These are phyloP conservation scores for Agaricus bisporus DNA, from an alignment of 768 basidiomycete species.

Conservation along the genomic window DNA sequence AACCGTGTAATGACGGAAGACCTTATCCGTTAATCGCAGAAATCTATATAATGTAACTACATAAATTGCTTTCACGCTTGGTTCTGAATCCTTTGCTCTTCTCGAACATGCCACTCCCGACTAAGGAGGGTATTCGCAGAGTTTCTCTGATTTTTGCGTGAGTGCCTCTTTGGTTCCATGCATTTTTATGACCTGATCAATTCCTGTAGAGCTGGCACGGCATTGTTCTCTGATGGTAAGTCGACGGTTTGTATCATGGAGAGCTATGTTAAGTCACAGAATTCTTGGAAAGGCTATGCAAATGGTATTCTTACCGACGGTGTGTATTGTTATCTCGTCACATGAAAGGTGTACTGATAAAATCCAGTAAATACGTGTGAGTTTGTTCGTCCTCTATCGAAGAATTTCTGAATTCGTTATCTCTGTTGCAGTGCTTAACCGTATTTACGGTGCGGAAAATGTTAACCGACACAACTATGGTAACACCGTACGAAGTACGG, in stretches of 20 bases:
- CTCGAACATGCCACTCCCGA: conserved; percentile 4
- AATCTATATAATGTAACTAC: too few relatives aligned
- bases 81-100: too few relatives aligned
- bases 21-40: too few relatives aligned
- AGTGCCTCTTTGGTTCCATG: conserved; percentile 18
- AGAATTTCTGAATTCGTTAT: background rate
- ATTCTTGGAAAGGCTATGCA: conserved; percentile 53
- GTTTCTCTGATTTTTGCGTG: conserved; percentile 85
- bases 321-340: conserved; percentile 25
- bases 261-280: background rate
- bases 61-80: too few relatives aligned
- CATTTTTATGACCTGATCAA: background rate
- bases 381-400: conserved; percentile 13
- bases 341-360: background rate
- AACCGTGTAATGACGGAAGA: too few relatives aligned
- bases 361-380: conserved; percentile 62
- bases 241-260: background rate
- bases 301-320: conserved; percentile 75
- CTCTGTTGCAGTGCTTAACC: conserved; percentile 50
- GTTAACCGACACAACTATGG: conserved; percentile 52
- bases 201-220: conserved; percentile 67
- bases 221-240: conserved; percentile 80
- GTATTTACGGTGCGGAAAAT: conserved; percentile 57
- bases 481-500: conserved; percentile 60
- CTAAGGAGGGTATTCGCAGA: conserved; percentile 35